Evolutionary conservation across 345 rosid genomes (phyloP).

Genomic region (Salix exigua): DNA sequence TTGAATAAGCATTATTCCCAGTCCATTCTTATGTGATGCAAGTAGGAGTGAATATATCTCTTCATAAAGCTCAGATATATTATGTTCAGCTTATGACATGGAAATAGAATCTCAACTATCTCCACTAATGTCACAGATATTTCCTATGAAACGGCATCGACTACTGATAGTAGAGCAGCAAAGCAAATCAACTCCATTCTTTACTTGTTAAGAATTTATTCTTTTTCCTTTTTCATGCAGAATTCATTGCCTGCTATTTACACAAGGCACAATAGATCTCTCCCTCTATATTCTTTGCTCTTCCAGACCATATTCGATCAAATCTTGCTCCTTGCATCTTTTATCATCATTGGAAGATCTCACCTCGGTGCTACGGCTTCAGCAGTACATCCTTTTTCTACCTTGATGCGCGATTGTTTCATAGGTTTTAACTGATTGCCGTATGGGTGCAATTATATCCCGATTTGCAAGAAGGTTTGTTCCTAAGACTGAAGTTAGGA

Average conservation of each 20-base stretch:
- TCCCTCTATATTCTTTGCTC: background rate
- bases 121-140: background rate
- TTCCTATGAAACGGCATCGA: background rate
- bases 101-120: background rate
- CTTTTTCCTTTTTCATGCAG: slow-evolving; percentile 15
- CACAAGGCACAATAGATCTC: slow-evolving; percentile 11
- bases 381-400: background rate
- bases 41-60: background rate
- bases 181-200: slow-evolving; percentile 8
- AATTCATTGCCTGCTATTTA: background rate
- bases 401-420: background rate
- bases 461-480: slow-evolving; percentile 45
- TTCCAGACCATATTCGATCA: background rate
- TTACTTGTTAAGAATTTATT: slow-evolving; percentile 27
- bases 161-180: background rate
- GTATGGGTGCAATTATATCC: slow-evolving; percentile 44
- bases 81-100: background rate
- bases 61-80: background rate
- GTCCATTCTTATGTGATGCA: background rate
- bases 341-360: background rate
- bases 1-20: background rate
- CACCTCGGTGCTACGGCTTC: background rate
- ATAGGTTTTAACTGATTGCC: background rate
- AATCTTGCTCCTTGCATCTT: background rate
- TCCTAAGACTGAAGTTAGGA: slow-evolving; percentile 30